Evolutionary conservation across 345 rosid genomes (phyloP).

Genomic region (Pistacia vera): DNA sequence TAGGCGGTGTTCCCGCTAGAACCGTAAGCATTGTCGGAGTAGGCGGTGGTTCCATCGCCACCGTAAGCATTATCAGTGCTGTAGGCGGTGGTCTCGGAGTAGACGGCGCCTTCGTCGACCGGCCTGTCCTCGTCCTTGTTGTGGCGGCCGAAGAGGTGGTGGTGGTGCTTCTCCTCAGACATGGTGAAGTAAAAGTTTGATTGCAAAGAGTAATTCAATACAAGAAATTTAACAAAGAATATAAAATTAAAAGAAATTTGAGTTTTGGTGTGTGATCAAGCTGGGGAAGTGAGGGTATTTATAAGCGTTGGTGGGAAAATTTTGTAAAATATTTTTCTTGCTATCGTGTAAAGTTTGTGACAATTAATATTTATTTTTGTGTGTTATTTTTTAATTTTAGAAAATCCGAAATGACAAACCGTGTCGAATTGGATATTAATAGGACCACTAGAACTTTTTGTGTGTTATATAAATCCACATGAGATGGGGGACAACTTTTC

Average conservation of each 20-base stretch:
- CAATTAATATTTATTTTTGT: too few species aligned
- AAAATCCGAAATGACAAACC: too few species aligned
- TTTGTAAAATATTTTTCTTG: not conserved
- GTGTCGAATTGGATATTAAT: too few species aligned
- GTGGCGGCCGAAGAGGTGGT: slow-evolving; percentile 40
- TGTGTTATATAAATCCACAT: too few species aligned
- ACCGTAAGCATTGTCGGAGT: too few species aligned
- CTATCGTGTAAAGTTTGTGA: not conserved
- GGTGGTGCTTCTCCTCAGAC: slow-evolving; percentile 53
- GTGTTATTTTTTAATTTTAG: too few species aligned
- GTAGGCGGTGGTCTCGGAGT: slow-evolving; percentile 5
- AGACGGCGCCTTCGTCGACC: not conserved
- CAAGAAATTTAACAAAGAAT: not conserved
- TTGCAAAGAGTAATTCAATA: not conserved
- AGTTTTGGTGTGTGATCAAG: not conserved
- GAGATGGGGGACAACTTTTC: too few species aligned
- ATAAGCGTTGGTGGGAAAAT: slow-evolving; percentile 4
- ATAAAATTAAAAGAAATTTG: too few species aligned
- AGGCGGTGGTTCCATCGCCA: too few species aligned
- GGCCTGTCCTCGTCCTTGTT: slow-evolving; percentile 35
- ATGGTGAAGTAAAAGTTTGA: slow-evolving; percentile 14
- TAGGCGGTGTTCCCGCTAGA: too few species aligned
- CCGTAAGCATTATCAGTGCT: too few species aligned
- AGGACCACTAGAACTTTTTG: too few species aligned
- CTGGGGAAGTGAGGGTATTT: slow-evolving; percentile 7